These are phyloP conservation scores for Phlebopus sp. DNA, from an alignment of 1,284 basidiomycete genomes.

Conservation along the genomic window DNA sequence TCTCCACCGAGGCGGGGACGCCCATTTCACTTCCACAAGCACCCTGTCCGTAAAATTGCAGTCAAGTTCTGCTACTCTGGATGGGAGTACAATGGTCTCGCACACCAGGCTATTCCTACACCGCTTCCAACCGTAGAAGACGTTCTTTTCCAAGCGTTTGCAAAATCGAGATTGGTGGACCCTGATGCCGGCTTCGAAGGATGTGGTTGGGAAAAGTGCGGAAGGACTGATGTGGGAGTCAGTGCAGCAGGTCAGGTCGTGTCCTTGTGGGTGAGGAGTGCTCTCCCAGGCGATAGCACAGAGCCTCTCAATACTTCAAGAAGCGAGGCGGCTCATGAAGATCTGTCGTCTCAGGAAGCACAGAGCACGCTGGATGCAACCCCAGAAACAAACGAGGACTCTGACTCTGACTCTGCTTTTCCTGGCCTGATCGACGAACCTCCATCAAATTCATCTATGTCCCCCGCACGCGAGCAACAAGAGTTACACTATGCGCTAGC, in stretches of 20 bases:
- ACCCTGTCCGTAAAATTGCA: conserved; percentile 85
- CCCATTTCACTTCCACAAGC: conserved; percentile 62
- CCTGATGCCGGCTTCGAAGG: conserved; percentile 73
- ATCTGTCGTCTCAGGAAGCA: neutral
- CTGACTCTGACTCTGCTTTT: conserved; percentile 5
- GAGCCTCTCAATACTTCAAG: neutral
- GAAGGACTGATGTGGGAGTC: conserved; percentile 93
- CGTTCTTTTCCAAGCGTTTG: conserved; percentile 81
- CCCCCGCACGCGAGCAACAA: conserved; percentile 21
- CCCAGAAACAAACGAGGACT: conserved; percentile 3
- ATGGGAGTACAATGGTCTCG: conserved; percentile 88
- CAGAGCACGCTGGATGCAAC: neutral
- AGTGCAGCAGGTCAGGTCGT: conserved; percentile 94
- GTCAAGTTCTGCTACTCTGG: conserved; percentile 92
- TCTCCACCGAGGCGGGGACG: conserved; percentile 21
- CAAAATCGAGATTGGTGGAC: conserved; percentile 75
- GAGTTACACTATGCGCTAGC: conserved; percentile 81
- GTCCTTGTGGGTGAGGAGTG: conserved; percentile 85
- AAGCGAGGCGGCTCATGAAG: neutral
- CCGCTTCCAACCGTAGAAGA: conserved; percentile 89
- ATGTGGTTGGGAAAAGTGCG: conserved; percentile 89
- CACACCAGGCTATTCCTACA: conserved; percentile 69
- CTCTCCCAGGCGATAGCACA: conserved; percentile 29
- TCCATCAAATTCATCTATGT: conserved; percentile 29
- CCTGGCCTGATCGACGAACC: conserved; percentile 21